These are phyloP conservation scores for Arctium lappa DNA, from an alignment of 129 eudicot genomes.

Conservation along the genomic window DNA sequence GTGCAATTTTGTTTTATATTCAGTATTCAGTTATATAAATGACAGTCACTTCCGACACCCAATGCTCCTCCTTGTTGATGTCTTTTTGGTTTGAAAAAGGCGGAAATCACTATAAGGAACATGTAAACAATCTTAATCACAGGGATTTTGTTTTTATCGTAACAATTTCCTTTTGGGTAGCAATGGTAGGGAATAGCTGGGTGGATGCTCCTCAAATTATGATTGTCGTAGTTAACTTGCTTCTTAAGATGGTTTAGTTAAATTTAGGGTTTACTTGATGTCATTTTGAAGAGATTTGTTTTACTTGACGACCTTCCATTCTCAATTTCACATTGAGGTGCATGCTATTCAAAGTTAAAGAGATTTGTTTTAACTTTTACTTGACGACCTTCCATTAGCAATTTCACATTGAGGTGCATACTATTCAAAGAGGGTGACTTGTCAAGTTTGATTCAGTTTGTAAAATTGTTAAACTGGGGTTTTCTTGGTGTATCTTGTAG, in stretches of 20 bases:
- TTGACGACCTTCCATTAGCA: too few species aligned
- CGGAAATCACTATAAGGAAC: neutral
- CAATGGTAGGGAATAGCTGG: neutral
- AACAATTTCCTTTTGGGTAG: neutral
- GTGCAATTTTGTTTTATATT: neutral
- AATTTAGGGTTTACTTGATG: neutral
- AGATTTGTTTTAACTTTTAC: too few species aligned
- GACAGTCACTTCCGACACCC: neutral
- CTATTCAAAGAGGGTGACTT: neutral
- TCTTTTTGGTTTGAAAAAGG: neutral
- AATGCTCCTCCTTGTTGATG: neutral
- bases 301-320: too few species aligned
- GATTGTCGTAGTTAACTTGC: neutral
- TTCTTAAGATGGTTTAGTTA: neutral
- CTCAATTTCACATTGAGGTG: neutral
- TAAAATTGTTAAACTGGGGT: neutral
- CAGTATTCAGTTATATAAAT: neutral
- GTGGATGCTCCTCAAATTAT: neutral
- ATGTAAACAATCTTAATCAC: neutral
- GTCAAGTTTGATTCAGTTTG: neutral
- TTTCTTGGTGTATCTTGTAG: neutral
- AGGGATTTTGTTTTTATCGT: neutral
- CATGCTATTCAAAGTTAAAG: neutral
- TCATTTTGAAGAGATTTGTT: neutral
- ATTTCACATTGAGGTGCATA: too few species aligned